These are phyloP conservation scores for Neurospora sp. DNA, from an alignment of 2,329 filamentous ascomycete species.

Conservation along the genomic window DNA sequence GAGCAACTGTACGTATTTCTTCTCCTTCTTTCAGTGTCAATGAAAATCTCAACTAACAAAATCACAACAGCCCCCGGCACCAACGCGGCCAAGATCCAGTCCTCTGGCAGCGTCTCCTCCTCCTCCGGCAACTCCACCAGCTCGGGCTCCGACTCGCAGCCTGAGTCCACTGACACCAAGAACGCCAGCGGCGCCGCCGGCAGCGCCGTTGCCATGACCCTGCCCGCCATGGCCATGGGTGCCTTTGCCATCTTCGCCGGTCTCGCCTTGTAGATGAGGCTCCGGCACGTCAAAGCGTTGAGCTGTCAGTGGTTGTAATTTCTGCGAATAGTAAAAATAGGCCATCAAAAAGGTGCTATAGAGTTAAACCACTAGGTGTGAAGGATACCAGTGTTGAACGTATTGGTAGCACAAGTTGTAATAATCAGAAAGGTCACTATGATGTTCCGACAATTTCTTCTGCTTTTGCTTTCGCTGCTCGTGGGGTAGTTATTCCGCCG, in stretches of 20 bases:
- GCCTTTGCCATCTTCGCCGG: conserved; percentile 13
- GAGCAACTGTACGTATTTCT: conserved; percentile 27
- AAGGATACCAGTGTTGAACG: too few species aligned
- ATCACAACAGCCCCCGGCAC: conserved; percentile 4
- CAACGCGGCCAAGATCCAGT: neutral
- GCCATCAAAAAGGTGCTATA: neutral
- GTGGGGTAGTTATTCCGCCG: neutral
- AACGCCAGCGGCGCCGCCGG: conserved; percentile 12
- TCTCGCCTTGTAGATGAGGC: conserved; percentile 10
- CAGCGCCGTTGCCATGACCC: conserved; percentile 4
- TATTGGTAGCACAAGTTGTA: neutral
- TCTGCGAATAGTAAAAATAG: neutral
- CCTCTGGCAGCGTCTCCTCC: neutral
- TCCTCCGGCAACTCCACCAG: conserved; percentile 1
- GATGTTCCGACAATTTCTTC: neutral
- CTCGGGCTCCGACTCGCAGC: conserved; percentile 3
- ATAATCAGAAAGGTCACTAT: neutral
- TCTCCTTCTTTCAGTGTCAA: neutral
- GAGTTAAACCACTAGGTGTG: neutral
- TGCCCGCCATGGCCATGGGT: conserved; percentile 13
- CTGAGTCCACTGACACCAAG: conserved; percentile 1
- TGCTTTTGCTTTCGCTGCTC: neutral
- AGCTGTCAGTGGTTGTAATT: conserved; percentile 26
- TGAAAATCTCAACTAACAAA: neutral
- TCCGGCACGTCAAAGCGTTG: conserved; percentile 3